Evolutionary conservation across 2,329 filamentous ascomycete genomes (phyloP).

Genomic region (Truncatella angustata): DNA sequence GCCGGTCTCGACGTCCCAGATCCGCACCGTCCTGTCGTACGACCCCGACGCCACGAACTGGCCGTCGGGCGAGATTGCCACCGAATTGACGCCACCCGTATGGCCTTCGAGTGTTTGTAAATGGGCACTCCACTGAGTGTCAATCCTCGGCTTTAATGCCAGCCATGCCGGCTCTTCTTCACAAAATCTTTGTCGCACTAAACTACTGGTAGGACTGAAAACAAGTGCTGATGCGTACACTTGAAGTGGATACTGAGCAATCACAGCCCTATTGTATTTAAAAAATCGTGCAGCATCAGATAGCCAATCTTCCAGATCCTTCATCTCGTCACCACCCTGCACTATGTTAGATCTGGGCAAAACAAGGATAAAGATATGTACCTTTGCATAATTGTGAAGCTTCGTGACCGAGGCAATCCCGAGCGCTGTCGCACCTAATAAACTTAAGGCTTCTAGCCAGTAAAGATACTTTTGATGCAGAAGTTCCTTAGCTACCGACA

Average conservation of each 20-base stretch:
- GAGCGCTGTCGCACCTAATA: constrained; percentile 24
- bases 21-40: neutral
- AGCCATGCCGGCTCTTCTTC: constrained; percentile 18
- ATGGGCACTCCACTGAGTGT: neutral
- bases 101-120: neutral
- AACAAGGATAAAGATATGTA: constrained; percentile 3
- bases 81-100: neutral
- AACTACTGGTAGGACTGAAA: constrained; percentile 28
- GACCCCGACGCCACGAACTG: neutral
- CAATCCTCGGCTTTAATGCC: constrained; percentile 9
- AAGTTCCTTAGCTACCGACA: constrained; percentile 26
- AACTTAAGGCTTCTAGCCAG: too few species aligned
- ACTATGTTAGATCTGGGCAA: neutral
- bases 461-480: constrained; percentile 31
- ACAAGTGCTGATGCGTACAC: constrained; percentile 31
- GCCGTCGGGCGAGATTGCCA: neutral
- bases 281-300: constrained; percentile 31
- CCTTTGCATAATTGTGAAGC: constrained; percentile 14
- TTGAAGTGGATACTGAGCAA: constrained; percentile 29
- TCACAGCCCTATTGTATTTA: constrained; percentile 11
- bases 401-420: constrained; percentile 21
- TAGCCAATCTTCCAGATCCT: constrained; percentile 10
- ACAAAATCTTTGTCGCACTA: constrained; percentile 17
- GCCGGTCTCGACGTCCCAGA: neutral
- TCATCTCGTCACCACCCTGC: neutral